A percentile compares a stretch with the other conserved stretches of the same genome.
Conservation (phyloP, 371 early-diverging fungal species). For the Apophysomyces elegans region DNA sequence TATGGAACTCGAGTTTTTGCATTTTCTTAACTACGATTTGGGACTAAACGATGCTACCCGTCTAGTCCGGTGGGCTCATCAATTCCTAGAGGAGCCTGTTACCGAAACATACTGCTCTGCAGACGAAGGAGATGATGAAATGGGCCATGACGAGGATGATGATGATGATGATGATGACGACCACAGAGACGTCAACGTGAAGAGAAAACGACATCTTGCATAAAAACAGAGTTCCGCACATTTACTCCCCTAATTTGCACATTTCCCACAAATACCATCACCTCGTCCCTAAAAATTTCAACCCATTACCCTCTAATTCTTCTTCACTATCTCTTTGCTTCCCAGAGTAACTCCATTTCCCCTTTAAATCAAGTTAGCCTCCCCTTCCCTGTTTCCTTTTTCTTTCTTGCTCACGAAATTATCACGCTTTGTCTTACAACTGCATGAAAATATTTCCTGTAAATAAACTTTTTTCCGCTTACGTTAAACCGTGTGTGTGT, state of each 20-base stretch:
- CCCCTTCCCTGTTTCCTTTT: too few relatives aligned
- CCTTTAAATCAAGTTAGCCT: too few relatives aligned
- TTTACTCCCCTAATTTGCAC: background rate
- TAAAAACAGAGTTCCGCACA: background rate
- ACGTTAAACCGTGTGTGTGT: too few relatives aligned
- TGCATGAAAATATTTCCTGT: too few relatives aligned
- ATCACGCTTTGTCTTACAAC: too few relatives aligned
- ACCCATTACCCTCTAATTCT: too few relatives aligned
- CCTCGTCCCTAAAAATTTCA: too few relatives aligned
- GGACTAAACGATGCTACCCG: constrained; percentile 35
- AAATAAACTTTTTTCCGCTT: too few relatives aligned
- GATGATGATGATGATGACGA: background rate
- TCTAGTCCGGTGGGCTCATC: constrained; percentile 40
- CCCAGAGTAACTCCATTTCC: too few relatives aligned
- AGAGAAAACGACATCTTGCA: background rate
- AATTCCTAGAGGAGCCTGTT: constrained; percentile 7
- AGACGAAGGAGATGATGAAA: constrained; percentile 46
- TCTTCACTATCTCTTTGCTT: too few relatives aligned
- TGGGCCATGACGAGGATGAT: constrained; percentile 31
- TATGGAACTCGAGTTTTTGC: constrained; percentile 65
- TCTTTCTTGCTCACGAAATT: too few relatives aligned
- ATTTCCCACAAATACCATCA: background rate
- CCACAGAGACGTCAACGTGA: background rate
- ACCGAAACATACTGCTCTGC: constrained; percentile 32
- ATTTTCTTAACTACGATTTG: constrained; percentile 56